Conservation (phyloP, 75 land plant species). For the Picea sitchensis region DNA sequence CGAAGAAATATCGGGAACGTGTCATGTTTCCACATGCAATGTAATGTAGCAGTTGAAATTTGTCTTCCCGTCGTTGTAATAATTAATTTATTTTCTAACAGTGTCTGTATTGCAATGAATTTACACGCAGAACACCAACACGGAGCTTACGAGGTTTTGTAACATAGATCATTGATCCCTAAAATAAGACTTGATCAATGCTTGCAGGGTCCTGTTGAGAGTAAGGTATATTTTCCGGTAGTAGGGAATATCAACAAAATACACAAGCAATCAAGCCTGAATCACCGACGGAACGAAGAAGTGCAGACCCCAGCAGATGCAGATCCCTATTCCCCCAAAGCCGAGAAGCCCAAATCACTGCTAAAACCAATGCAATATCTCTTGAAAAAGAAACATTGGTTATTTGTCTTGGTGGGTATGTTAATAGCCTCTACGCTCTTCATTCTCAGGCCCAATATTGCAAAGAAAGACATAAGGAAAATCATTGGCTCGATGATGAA, state of each 20-base stretch:
- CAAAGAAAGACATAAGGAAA: neutral
- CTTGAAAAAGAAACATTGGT: conserved; percentile 50
- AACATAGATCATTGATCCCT: conserved; percentile 13
- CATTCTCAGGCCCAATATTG: conserved; percentile 43
- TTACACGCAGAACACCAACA: neutral
- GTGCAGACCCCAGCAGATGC: conserved; percentile 2
- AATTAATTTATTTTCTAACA: conserved; percentile 7
- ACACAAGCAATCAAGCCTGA: conserved; percentile 17
- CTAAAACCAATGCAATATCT: conserved; percentile 45
- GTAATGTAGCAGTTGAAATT: neutral
- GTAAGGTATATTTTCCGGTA: no score
- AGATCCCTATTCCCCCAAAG: conserved; percentile 29
- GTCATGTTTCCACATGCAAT: neutral
- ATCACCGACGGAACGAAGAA: conserved; percentile 38
- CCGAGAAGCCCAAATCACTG: conserved; percentile 34
- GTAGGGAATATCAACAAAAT: neutral
- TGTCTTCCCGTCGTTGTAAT: neutral
- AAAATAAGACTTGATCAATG: neutral
- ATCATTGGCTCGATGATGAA: no score
- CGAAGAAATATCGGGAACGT: conserved; percentile 52
- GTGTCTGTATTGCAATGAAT: neutral
- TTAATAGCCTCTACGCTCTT: conserved; percentile 64
- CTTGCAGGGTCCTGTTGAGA: no score
- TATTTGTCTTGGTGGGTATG: conserved; percentile 65
- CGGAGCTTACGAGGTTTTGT: neutral